Evolutionary conservation across 495 filamentous ascomycete genomes (phyloP).

Genomic region (Talaromyces nanjingensis): DNA sequence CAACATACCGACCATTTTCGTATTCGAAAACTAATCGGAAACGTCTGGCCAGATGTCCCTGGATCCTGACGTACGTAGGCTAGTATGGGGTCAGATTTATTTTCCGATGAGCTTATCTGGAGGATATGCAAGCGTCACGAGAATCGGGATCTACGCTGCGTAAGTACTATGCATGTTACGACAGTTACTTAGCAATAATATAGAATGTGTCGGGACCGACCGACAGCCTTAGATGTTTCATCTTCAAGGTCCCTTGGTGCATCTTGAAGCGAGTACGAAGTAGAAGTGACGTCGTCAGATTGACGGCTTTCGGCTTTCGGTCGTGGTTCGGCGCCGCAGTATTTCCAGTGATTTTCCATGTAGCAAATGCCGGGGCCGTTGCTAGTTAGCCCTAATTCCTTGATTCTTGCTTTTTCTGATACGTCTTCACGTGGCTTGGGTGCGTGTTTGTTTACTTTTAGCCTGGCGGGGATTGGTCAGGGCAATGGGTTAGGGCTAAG

Average conservation of each 20-base stretch:
- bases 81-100: neutral
- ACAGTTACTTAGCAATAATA: too few species aligned
- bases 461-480: neutral
- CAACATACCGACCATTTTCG: neutral
- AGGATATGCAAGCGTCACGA: neutral
- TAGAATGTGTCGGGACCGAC: neutral
- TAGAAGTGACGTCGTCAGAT: neutral
- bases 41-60: too few species aligned
- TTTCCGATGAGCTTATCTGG: neutral
- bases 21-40: neutral
- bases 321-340: conserved; percentile 3
- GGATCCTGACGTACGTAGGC: neutral
- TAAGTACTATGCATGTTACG: too few species aligned
- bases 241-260: neutral
- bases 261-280: neutral
- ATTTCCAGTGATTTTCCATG: neutral
- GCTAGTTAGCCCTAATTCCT: neutral
- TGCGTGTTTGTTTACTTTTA: too few species aligned
- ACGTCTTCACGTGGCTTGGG: too few species aligned
- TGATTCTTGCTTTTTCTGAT: neutral
- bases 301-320: neutral
- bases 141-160: neutral
- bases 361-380: neutral
- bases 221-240: neutral
- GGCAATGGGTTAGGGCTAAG: neutral